Evolutionary conservation across 768 basidiomycete species (phyloP).

Genomic region (Leucocoprinus birnbaumii): DNA sequence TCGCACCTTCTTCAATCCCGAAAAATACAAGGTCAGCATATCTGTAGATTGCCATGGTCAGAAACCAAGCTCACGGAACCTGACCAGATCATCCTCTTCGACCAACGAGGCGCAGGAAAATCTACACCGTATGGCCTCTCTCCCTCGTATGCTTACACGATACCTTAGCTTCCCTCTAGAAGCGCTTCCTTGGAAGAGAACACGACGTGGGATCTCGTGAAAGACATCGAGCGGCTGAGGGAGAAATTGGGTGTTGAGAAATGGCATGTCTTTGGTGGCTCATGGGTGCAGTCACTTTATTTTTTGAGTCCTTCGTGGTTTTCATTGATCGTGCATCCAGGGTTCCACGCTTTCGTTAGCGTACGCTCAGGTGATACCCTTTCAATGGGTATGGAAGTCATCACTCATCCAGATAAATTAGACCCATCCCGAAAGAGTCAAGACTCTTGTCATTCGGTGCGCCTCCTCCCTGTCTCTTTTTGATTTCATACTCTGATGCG

Average conservation of each 20-base stretch:
- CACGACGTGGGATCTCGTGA: constrained; percentile 93
- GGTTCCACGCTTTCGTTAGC: constrained; percentile 85
- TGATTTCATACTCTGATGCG: background rate
- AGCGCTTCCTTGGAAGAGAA: constrained; percentile 78
- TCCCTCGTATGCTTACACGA: background rate
- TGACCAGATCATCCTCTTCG: constrained; percentile 75
- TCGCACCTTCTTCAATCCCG: constrained; percentile 78
- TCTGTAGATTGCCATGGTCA: background rate
- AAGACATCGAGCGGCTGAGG: constrained; percentile 82
- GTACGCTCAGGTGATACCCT: constrained; percentile 68
- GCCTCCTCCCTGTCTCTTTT: constrained; percentile 6
- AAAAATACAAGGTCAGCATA: constrained; percentile 68
- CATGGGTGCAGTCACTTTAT: constrained; percentile 68
- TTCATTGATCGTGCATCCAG: constrained; percentile 26
- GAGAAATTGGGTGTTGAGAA: constrained; percentile 73
- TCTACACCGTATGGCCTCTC: constrained; percentile 66
- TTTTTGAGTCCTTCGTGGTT: background rate
- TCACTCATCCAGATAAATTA: constrained; percentile 23
- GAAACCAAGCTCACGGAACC: background rate
- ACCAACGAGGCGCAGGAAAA: constrained; percentile 88
- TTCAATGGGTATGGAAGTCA: background rate
- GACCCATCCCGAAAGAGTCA: constrained; percentile 80
- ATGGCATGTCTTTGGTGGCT: constrained; percentile 96
- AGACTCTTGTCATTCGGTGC: constrained; percentile 74
- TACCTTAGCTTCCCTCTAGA: constrained; percentile 32